Evolutionary conservation across 2,329 filamentous ascomycete species (phyloP).

Genomic region (Xylariaceae sp.): DNA sequence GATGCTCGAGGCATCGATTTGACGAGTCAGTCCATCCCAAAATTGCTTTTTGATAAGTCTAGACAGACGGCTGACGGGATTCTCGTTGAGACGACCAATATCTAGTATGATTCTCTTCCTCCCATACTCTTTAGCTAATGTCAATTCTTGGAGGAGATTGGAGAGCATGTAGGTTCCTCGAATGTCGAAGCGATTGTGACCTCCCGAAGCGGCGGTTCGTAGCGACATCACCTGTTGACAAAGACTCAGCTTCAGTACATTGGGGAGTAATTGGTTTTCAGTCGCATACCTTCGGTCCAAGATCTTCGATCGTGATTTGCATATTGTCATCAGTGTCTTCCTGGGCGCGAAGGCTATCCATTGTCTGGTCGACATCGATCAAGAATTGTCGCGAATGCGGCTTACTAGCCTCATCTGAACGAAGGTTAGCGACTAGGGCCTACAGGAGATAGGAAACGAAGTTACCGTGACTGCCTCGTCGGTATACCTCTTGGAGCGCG

Average conservation of each 20-base stretch:
- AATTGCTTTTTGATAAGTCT: conserved; percentile 86
- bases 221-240: conserved; percentile 73
- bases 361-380: conserved; percentile 79
- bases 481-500: conserved; percentile 50
- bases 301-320: conserved; percentile 97
- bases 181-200: conserved; percentile 83
- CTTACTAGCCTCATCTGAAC: conserved; percentile 66
- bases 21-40: conserved; percentile 85
- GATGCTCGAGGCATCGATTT: conserved; percentile 85
- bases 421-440: not conserved
- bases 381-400: conserved; percentile 71
- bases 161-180: conserved; percentile 97
- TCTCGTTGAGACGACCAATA: conserved; percentile 87
- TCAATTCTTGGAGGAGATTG: conserved; percentile 92
- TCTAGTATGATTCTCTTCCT: conserved; percentile 88
- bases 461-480: conserved; percentile 57
- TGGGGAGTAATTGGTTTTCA: not conserved
- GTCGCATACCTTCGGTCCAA: conserved; percentile 69
- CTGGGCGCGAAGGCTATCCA: conserved; percentile 72
- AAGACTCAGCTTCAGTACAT: conserved; percentile 7
- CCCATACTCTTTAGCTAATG: conserved; percentile 84
- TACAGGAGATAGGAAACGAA: not conserved
- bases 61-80: conserved; percentile 82
- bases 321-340: conserved; percentile 94
- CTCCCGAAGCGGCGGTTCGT: conserved; percentile 80